Evolutionary conservation across 2,329 filamentous ascomycete genomes (phyloP), one percentile per base, ranked within the genome.

Genomic region (Aspergillus aculeatus): DNA sequence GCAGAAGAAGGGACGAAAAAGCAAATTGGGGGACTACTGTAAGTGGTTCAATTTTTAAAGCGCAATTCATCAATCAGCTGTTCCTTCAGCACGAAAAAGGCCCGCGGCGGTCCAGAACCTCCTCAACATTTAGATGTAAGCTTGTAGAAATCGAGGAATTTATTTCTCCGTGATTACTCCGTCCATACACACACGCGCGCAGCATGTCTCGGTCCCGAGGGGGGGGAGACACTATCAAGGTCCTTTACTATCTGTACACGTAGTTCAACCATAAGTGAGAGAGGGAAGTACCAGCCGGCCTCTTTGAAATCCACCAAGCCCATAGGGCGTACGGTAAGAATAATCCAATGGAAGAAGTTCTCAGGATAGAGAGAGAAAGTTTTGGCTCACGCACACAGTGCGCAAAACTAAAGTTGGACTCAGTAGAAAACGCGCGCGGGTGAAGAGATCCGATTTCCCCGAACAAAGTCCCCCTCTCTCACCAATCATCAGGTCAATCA

Each of bases 121-220:
- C 10, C 14, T 35, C 32, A n/a, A 44, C n/a, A 9, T 10, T 12
- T 4, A 44, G 16, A 16, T 9, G 38, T n/a, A 16, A 44, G 38
- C 38, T 16, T 19, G 14, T 5, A 44, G 16, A 16, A 5, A 4
- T 44, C 16, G 38, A 50, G 50, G 31, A 19, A 44, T 41, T 41
- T 47, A 32, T 58, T 58, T 47, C 44, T 49, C 56, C 56, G 56
- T 50, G 31, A 41, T 58, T 58, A 53, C 50, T 58, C 56, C 50
- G 50, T 50, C 50, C 56, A 47, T 41, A 53, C 53, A 32, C 44
- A 19, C 31, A 9, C 3, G 31, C 23, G 23, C 23, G 23, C 23
- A 5, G 23, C 4, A 23, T 23, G 23, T 23, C 23, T 23, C 23
- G 23, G 23, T 23, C 23, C n/a, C n/a, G n/a, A n/a, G 23, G 23